Evolutionary conservation across 345 rosid species (phyloP), one percentile per base, ranked within the genome.

Genomic region (Populus deltoides): DNA sequence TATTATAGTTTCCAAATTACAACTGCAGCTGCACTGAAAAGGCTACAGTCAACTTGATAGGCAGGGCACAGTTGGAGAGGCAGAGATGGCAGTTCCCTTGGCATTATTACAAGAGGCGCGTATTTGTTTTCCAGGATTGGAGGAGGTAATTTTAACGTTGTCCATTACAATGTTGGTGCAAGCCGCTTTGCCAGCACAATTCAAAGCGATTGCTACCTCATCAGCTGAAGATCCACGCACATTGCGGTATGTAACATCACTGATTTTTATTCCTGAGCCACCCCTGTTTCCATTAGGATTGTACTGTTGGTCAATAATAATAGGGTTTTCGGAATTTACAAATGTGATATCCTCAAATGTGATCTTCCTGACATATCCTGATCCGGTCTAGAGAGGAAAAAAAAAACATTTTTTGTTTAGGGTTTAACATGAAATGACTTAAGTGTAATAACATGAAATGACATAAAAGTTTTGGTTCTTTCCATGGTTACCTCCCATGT

Each of bases 281-380:
- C 35, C 65, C 75, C 35, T 33, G 5, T 6, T 27, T 6, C 25
- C 53, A 22, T 4, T 51, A 29, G 16, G 66, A 1, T 2, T 25
- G 67, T 78, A 86, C 15, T 47, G 71, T 69, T 88, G 86, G 36
- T 86, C 79, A 29, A 88, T 83, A 27, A 88, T 83, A 2, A 88
- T 86, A 8, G 89, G 90, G 62, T 83, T 84, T 18, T 8, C 5
- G 8, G 86, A 39, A 7, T 59, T 68, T 7, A 72, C 72, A 76
- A 86, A 59, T 27, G 47, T 72, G 12, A 88, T 88, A 27, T 83
- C 41, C 66, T 83, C 75, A 73, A 84, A 88, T 35, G 78, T 68
- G 67, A 88, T 84, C 55, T 71, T 81, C 71, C 84, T 69, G 33
- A 84, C 90, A 51, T 81, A 84, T 72, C 90, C 89, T 11, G 76